Conservation (phyloP, 1,284 basidiomycete species). For the Ustilago trichophora region DNA sequence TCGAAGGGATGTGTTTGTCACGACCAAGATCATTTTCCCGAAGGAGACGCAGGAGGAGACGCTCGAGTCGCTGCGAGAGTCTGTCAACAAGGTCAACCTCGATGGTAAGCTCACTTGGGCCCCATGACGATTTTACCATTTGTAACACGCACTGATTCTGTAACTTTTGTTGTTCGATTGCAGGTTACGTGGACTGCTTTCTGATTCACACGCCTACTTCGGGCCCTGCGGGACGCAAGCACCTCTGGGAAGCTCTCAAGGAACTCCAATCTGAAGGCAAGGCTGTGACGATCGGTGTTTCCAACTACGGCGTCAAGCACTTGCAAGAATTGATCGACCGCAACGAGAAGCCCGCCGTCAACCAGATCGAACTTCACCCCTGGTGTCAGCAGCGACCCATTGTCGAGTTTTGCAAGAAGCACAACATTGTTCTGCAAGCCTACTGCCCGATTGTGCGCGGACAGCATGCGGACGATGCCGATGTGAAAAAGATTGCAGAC, state of each 20-base stretch:
- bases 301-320: conserved; percentile 46
- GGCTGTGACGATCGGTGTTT: conserved; percentile 35
- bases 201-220: conserved; percentile 47
- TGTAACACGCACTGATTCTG: no score
- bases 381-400: conserved; percentile 46
- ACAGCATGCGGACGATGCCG: conserved; percentile 27
- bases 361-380: conserved; percentile 47
- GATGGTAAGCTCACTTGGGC: no score
- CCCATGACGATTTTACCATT: no score
- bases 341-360: conserved; percentile 29
- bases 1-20: conserved; percentile 38
- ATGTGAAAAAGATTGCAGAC: conserved; percentile 27
- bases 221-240: conserved; percentile 31
- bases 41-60: conserved; percentile 23
- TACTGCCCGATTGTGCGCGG: conserved; percentile 46
- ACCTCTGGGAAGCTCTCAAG: conserved; percentile 44
- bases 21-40: conserved; percentile 43
- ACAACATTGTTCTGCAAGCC: conserved; percentile 40
- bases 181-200: conserved; percentile 47
- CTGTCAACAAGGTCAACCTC: conserved; percentile 30
- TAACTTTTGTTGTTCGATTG: no score
- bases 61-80: conserved; percentile 27
- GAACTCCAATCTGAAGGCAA: conserved; percentile 38
- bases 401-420: conserved; percentile 39
- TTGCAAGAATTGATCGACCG: conserved; percentile 27